Conservation (phyloP, 2,329 filamentous ascomycete species). For the Aspergillus persii region DNA sequence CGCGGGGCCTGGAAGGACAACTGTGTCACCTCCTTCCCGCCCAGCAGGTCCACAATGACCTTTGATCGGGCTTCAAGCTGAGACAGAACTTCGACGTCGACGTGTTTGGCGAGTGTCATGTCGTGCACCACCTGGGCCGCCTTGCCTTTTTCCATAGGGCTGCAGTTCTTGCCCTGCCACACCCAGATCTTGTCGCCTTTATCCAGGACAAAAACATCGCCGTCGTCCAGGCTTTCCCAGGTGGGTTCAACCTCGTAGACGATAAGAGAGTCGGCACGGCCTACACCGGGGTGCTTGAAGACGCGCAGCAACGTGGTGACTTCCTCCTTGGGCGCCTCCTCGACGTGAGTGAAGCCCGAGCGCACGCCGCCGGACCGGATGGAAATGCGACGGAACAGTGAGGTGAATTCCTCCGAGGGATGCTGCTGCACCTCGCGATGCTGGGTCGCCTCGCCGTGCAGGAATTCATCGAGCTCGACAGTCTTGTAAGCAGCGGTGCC, state of each 20-base stretch:
- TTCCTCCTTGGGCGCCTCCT: conserved; percentile 47
- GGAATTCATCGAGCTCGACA: conserved; percentile 66
- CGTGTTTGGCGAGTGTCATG: conserved; percentile 57
- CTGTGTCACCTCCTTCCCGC: conserved; percentile 46
- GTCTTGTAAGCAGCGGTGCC: conserved; percentile 69
- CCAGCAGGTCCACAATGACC: conserved; percentile 58
- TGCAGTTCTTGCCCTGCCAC: conserved; percentile 65
- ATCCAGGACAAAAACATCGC: conserved; percentile 66
- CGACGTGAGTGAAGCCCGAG: conserved; percentile 64
- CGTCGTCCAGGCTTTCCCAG: conserved; percentile 62
- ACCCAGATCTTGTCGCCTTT: conserved; percentile 64
- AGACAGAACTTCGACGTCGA: conserved; percentile 64
- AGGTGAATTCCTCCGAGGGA: conserved; percentile 60
- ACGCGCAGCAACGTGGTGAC: conserved; percentile 58
- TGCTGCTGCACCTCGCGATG: conserved; percentile 62
- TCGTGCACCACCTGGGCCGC: conserved; percentile 64
- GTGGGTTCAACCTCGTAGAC: conserved; percentile 64
- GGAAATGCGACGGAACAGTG: conserved; percentile 59
- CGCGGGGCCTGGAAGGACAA: conserved; percentile 43
- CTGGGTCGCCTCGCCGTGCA: conserved; percentile 61
- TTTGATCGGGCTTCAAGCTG: conserved; percentile 53
- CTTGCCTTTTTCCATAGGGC: conserved; percentile 68
- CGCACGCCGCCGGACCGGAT: conserved; percentile 61
- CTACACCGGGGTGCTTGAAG: conserved; percentile 57
- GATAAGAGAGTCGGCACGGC: conserved; percentile 51